These are phyloP conservation scores for Phytophthora ohioensis DNA, from an alignment of 352 stramenopile species.

Conservation along the genomic window DNA sequence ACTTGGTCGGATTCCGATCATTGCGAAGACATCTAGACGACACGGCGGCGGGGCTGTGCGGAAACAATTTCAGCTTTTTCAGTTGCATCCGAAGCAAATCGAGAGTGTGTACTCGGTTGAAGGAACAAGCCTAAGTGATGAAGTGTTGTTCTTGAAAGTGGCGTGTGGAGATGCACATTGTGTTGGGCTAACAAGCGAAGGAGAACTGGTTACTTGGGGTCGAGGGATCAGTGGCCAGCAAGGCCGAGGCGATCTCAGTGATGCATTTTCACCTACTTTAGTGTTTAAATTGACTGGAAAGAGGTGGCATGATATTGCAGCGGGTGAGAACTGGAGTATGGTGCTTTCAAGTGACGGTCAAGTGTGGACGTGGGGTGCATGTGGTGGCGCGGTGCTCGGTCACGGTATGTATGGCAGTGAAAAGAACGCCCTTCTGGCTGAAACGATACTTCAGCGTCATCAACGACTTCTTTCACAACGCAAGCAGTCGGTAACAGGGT, in stretches of 20 bases:
- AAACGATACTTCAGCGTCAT: conserved; percentile 59
- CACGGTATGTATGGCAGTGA: conserved; percentile 36
- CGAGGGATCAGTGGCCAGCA: conserved; percentile 82
- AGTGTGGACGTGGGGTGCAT: conserved; percentile 87
- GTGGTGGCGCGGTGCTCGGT: conserved; percentile 71
- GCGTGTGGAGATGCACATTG: conserved; percentile 85
- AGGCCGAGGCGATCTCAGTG: conserved; percentile 60
- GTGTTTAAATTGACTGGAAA: conserved; percentile 23
- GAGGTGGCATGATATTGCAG: conserved; percentile 60
- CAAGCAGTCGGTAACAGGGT: not conserved
- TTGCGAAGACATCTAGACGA: conserved; percentile 48
- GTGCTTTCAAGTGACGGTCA: conserved; percentile 67
- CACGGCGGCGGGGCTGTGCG: conserved; percentile 41
- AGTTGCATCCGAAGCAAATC: conserved; percentile 48
- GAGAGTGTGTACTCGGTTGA: not conserved
- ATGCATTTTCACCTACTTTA: conserved; percentile 40
- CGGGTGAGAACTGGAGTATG: conserved; percentile 84
- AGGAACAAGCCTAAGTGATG: not conserved
- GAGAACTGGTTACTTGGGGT: conserved; percentile 82
- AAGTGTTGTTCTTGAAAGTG: conserved; percentile 48
- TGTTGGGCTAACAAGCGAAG: conserved; percentile 59
- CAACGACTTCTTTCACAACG: conserved; percentile 39
- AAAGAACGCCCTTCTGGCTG: conserved; percentile 36
- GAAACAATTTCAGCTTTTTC: conserved; percentile 71
- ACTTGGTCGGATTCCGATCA: conserved; percentile 65